Evolutionary conservation across 306 rosid genomes (phyloP).

Genomic region (Prosopis cineraria): DNA sequence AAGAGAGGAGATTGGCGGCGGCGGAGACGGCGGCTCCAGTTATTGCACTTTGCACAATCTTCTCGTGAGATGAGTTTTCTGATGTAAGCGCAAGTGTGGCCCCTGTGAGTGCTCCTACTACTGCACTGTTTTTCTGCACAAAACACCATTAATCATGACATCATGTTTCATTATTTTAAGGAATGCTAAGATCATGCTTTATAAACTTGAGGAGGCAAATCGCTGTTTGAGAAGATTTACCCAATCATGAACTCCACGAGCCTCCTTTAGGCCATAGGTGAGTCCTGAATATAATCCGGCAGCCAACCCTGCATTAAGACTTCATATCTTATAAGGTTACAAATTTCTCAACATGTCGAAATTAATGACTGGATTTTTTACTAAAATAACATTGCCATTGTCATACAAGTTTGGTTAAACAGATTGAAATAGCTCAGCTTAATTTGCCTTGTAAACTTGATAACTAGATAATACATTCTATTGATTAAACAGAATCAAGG

Average conservation of each 20-base stretch:
- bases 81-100: slow-evolving; percentile 75
- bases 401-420: not conserved
- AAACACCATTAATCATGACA: slow-evolving; percentile 2
- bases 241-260: slow-evolving; percentile 96
- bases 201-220: not conserved
- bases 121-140: slow-evolving; percentile 90
- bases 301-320: slow-evolving; percentile 66
- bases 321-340: not conserved
- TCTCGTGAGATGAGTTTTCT: slow-evolving; percentile 71
- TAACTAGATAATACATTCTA: not conserved
- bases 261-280: slow-evolving; percentile 86
- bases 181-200: not conserved
- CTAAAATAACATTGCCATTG: not conserved
- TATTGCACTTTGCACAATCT: slow-evolving; percentile 80
- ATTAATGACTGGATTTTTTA: not conserved
- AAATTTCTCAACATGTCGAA: not conserved
- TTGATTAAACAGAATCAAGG: no score
- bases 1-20: slow-evolving; percentile 80
- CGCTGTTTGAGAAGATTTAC: slow-evolving; percentile 39
- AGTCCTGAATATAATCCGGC: slow-evolving; percentile 95
- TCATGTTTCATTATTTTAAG: not conserved
- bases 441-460: not conserved
- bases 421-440: not conserved
- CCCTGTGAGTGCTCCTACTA: slow-evolving; percentile 90
- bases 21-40: slow-evolving; percentile 93